These are phyloP conservation scores for Colletotrichum sojae DNA, from an alignment of 2,329 filamentous ascomycete genomes.

Conservation along the genomic window DNA sequence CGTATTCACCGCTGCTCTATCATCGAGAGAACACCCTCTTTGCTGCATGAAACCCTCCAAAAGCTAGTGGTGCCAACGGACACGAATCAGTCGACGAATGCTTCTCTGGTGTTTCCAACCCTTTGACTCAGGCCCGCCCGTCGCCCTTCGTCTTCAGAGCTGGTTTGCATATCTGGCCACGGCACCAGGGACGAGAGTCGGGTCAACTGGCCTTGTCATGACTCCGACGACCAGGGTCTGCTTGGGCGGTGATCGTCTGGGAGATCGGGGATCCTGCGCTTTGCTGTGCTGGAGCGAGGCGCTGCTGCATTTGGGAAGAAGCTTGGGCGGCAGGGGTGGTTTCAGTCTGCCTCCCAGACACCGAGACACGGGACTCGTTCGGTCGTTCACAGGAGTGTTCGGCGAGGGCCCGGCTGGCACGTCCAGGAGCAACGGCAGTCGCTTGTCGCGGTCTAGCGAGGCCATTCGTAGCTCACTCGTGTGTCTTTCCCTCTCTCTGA, in stretches of 20 bases:
- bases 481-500: neutral
- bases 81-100: conserved; percentile 34
- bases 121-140: conserved; percentile 30
- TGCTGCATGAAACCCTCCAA: conserved; percentile 39
- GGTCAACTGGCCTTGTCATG: conserved; percentile 35
- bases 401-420: too few species aligned
- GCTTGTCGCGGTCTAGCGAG: neutral
- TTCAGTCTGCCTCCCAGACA: conserved; percentile 31
- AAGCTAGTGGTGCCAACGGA: conserved; percentile 29
- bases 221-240: conserved; percentile 31
- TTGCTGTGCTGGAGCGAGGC: neutral
- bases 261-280: conserved; percentile 16
- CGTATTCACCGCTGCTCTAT: neutral
- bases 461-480: neutral
- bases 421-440: too few species aligned
- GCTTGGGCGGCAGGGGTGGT: conserved; percentile 28
- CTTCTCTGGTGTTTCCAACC: conserved; percentile 23
- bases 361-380: conserved; percentile 25
- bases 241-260: conserved; percentile 32
- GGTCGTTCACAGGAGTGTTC: neutral
- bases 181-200: conserved; percentile 21
- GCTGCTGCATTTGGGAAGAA: conserved; percentile 35
- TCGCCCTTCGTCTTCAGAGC: neutral
- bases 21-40: conserved; percentile 33
- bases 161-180: conserved; percentile 3